Evolutionary conservation across 345 rosid genomes (phyloP).

Genomic region (Erysimum cheiranthoides): DNA sequence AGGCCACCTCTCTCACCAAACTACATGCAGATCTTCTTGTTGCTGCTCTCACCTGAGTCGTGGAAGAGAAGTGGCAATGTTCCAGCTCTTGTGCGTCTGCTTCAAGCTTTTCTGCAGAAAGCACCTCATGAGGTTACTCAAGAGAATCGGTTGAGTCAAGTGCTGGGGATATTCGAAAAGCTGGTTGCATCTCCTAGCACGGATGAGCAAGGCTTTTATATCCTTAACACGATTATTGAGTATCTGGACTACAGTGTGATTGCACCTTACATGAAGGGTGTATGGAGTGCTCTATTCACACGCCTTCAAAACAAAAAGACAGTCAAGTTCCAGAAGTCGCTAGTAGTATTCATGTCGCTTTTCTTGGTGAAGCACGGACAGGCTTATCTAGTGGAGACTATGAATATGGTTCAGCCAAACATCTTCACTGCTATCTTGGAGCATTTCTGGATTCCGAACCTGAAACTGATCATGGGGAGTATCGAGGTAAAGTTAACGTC

Average conservation of each 20-base stretch:
- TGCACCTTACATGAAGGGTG: conserved; percentile 60
- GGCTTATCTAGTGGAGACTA: conserved; percentile 65
- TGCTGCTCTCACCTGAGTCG: conserved; percentile 80
- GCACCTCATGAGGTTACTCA: conserved; percentile 78
- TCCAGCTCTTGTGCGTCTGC: conserved; percentile 98
- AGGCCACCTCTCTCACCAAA: conserved; percentile 79
- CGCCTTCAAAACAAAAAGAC: conserved; percentile 75
- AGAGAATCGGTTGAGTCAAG: conserved; percentile 76
- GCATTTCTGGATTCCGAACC: conserved; percentile 90
- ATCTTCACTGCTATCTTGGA: conserved; percentile 69
- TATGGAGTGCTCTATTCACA: conserved; percentile 78
- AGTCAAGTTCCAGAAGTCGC: conserved; percentile 73
- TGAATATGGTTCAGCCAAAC: conserved; percentile 80
- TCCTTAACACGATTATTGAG: conserved; percentile 89
- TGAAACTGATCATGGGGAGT: conserved; percentile 72
- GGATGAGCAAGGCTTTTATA: conserved; percentile 93
- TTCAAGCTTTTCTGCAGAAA: conserved; percentile 97
- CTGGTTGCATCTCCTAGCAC: conserved; percentile 77
- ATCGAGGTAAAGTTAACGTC: conserved; percentile 80
- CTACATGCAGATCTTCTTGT: conserved; percentile 84
- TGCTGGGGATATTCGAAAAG: conserved; percentile 87
- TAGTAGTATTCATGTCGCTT: conserved; percentile 87
- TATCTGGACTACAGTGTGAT: conserved; percentile 73
- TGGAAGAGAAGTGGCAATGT: conserved; percentile 94
- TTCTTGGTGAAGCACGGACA: conserved; percentile 90